These are phyloP conservation scores for Aureobasidium sp. DNA, from an alignment of 2,329 filamentous ascomycete species.

Conservation along the genomic window DNA sequence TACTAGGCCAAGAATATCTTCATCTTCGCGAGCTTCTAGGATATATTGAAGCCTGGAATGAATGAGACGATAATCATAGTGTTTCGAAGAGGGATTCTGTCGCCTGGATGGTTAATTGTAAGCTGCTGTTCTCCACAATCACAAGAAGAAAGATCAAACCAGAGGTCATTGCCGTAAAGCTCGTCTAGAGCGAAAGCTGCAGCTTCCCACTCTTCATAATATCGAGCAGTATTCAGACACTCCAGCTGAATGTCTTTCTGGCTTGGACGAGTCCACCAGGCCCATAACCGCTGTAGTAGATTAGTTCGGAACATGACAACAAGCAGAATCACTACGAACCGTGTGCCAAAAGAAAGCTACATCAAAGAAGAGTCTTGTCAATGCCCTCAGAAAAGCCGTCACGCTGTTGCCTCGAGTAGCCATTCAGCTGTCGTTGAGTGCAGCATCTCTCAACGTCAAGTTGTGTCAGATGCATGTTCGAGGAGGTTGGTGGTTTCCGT, in stretches of 20 bases:
- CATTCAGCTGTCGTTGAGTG: slow-evolving; percentile 6
- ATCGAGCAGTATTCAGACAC: slow-evolving; percentile 54
- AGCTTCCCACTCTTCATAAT: slow-evolving; percentile 79
- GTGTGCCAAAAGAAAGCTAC: slow-evolving; percentile 17
- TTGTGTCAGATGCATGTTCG: neutral
- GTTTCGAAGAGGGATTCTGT: slow-evolving; percentile 67
- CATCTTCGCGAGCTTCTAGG: slow-evolving; percentile 57
- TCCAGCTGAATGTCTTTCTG: slow-evolving; percentile 58
- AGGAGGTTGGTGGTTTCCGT: no score
- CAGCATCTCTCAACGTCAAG: neutral
- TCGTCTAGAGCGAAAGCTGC: slow-evolving; percentile 78
- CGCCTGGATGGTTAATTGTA: slow-evolving; percentile 47
- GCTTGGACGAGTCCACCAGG: slow-evolving; percentile 59
- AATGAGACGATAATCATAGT: slow-evolving; percentile 83
- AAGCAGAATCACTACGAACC: slow-evolving; percentile 6
- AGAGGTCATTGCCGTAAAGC: slow-evolving; percentile 69
- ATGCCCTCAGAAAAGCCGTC: slow-evolving; percentile 3
- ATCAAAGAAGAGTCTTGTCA: slow-evolving; percentile 12
- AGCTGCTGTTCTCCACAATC: neutral
- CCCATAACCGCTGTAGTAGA: slow-evolving; percentile 51
- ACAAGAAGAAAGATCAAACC: slow-evolving; percentile 39
- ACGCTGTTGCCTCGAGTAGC: slow-evolving; percentile 8
- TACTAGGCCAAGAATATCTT: slow-evolving; percentile 64
- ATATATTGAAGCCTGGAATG: slow-evolving; percentile 65
- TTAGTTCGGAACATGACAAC: slow-evolving; percentile 2